Base-by-base conservation (phyloP, 2,329 filamentous ascomycete genomes). In the Fonsecaea multimorphosa region DNA sequence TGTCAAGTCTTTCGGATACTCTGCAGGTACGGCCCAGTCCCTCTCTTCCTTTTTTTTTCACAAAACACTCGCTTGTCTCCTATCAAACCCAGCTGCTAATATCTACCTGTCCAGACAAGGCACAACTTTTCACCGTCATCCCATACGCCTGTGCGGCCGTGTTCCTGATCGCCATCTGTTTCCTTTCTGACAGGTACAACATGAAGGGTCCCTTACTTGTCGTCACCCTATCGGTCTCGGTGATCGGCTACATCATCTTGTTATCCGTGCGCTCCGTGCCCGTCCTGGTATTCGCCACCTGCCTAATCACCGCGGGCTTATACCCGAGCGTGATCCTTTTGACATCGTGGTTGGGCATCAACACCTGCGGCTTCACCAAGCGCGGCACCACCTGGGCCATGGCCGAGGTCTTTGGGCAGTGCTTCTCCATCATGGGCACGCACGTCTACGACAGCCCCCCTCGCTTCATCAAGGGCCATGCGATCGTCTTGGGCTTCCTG, bases 381-480 rank as follows among this genome's bases (percentile, higher is more conserved):
- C 61, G 65, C 31, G 61, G 55, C 31, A 67, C 61, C 49, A 61
- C 65, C 2, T 67, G 61, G 61, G 61, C 61, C 3, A 49, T 64
- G 46, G 56, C 61, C 27, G 57, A 67, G 49, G 40, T 67, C 38
- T 60, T 64, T 31, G 61, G 55, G 3, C 65, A 67, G 24, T 67
- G 55, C 49, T 61, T 67, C 57, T 40, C 40, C n/a, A 66, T 66
- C n/a, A 36, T 63, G 60, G 64, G 59, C 24, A 66, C 64, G 12
- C 59, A 66, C 31, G 44, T 66, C 27, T 66, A 63, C 49, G 46
- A 56, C 34, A 12, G 8, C 16, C 59, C 64, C 6, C 66, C 66
- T 1, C 59, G 64, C 16, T 68, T 66, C 58, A 44, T 64, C 57
- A 68, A 68, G 58, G 66, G 66, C 6, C 66, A 68, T 36, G 46